phyloP scores from a whole-genome alignment of 257 asterid genomes.

The Solanum chiquidenum region DNA sequence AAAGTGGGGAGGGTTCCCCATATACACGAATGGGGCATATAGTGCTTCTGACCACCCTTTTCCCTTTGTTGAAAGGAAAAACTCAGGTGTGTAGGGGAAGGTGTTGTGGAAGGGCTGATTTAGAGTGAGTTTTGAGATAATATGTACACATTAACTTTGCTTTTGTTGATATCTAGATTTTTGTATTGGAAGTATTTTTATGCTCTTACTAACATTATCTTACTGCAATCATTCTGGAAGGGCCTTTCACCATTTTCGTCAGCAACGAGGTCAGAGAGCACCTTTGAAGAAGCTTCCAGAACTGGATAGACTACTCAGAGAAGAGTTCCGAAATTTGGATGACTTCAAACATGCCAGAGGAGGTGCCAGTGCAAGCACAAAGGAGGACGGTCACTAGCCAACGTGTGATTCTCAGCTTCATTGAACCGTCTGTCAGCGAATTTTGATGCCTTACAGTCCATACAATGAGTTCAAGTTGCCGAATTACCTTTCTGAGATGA shows the following conservation, averaged over 20 bases:
- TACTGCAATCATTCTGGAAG: constrained; percentile 23
- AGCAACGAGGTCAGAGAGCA: constrained; percentile 23
- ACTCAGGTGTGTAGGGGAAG: neutral
- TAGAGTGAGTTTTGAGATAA: neutral
- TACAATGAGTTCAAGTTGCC: constrained; percentile 1
- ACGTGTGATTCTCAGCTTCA: neutral
- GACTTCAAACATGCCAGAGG: constrained; percentile 56
- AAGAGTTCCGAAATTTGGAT: constrained; percentile 48
- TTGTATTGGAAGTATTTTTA: neutral
- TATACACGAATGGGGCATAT: neutral
- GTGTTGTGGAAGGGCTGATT: neutral
- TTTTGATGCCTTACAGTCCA: constrained; percentile 1
- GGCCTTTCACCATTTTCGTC: constrained; percentile 80
- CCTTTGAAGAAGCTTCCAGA: constrained; percentile 53
- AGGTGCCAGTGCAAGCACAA: constrained; percentile 16
- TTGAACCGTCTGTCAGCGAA: constrained; percentile 3
- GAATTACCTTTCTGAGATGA: neutral
- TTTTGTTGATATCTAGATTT: neutral
- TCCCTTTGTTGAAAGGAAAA: neutral
- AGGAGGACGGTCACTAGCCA: constrained; percentile 22
- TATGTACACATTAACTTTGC: neutral
- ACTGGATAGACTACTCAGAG: constrained; percentile 56
- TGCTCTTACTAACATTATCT: neutral
- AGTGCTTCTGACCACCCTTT: neutral
- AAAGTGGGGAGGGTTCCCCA: neutral